Base-by-base conservation (phyloP, 75 land plant species). In the Pseudotsuga menziesii region DNA sequence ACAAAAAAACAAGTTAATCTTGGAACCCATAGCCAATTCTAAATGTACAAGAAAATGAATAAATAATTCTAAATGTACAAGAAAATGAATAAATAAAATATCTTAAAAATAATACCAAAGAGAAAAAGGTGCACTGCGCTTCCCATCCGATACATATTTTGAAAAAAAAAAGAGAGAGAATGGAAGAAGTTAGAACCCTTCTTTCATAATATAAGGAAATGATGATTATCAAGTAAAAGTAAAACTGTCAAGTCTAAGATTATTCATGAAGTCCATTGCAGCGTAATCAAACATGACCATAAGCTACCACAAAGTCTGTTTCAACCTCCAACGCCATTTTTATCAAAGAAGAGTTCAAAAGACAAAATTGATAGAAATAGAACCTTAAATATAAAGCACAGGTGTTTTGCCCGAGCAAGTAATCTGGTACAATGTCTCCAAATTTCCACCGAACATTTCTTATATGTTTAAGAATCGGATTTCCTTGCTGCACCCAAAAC, bases 381-480 rank as follows among this genome's bases (percentile, higher is more conserved):
- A 61, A 61, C 99, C 99, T 96, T 73, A 96, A 57, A 72, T 96
- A 96, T 16, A 96, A 82, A 79, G 99, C 99, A 85, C 99, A 96
- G 2, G 95, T 72, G 55, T 75, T 86, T 67, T 92, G 95, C 22
- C 99, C 95, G 32, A 96, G 79, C 84, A 88, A 61, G 82, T 92
- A 96, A 79, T 96, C 99, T 76, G 91, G 88, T 58, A 96, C 86
- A 36, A 96, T 80, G 76, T 96, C 99, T 11, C 91, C 89, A 84
- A 90, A 96, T 69, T 72, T 72, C 99, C 99, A 96, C 54, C 86
- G 86, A 32, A 94, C 98, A 75, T 94, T 96, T 76, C 94, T 89
- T 19, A 96, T 90, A 78, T 90, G 89, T 80, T 94, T 96, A 55
- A 96, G 85, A 72, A 96, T 70, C 11, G 99, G 99, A 83, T 96